Conservation (phyloP, 768 basidiomycete species). For the Suillus clintonianus region DNA sequence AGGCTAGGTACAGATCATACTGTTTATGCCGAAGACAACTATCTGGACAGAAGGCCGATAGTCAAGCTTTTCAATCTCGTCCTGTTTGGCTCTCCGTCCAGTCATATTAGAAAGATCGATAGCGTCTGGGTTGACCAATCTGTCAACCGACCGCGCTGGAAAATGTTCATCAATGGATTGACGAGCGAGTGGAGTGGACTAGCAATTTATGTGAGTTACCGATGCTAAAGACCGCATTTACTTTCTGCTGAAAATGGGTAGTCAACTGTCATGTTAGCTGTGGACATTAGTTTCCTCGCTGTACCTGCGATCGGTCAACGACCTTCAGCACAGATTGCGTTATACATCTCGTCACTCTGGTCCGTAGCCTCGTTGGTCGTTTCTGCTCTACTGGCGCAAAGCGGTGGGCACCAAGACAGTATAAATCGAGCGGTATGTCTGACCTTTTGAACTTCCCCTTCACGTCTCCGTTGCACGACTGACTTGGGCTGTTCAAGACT, state of each 20-base stretch:
- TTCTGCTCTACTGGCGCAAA: constrained; percentile 7
- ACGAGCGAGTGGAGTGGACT: constrained; percentile 12
- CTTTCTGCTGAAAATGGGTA: constrained; percentile 3
- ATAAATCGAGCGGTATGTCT: constrained; percentile 41
- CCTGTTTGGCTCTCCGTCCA: constrained; percentile 48
- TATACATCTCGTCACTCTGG: constrained; percentile 10
- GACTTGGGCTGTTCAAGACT: neutral
- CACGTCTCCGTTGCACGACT: neutral
- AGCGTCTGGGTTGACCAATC: constrained; percentile 9
- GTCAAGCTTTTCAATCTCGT: constrained; percentile 17
- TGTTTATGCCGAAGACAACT: constrained; percentile 12
- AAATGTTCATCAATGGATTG: constrained; percentile 22
- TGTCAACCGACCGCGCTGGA: constrained; percentile 16
- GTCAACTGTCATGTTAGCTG: constrained; percentile 36
- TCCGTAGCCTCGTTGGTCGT: constrained; percentile 10
- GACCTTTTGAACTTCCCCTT: neutral
- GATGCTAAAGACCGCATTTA: neutral
- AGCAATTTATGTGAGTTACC: constrained; percentile 11
- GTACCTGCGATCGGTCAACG: constrained; percentile 27
- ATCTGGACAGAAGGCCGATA: neutral
- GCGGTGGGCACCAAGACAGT: constrained; percentile 36
- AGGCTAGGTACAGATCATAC: constrained; percentile 33
- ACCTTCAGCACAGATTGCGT: constrained; percentile 1
- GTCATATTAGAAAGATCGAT: constrained; percentile 33
- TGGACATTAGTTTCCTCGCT: constrained; percentile 35